These are phyloP conservation scores for Cladophialophora carrionii DNA, from an alignment of 2,329 filamentous ascomycete genomes.

Conservation along the genomic window DNA sequence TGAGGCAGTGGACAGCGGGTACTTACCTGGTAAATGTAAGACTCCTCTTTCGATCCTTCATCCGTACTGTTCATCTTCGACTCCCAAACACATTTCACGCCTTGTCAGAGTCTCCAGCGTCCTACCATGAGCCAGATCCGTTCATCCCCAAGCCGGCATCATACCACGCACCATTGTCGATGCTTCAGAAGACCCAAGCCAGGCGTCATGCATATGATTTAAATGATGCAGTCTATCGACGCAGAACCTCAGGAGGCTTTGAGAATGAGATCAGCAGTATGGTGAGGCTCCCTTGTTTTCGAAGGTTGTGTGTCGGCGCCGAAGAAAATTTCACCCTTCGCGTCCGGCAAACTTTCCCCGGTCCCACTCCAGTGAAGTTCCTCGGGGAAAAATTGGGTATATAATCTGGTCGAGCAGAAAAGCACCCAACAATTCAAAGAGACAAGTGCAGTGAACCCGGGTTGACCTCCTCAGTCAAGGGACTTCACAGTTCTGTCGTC, in stretches of 20 bases:
- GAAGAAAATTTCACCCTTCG: neutral
- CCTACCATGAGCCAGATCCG: too few species aligned
- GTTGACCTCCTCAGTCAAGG: neutral
- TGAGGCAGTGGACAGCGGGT: neutral
- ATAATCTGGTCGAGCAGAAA: neutral
- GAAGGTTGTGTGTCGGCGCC: neutral
- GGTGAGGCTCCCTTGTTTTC: neutral
- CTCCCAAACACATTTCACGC: neutral
- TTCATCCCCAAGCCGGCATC: neutral
- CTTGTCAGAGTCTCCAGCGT: neutral
- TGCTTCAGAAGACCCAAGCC: neutral
- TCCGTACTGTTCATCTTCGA: neutral
- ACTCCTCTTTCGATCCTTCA: neutral
- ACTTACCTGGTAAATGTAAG: neutral
- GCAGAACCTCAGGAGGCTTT: neutral
- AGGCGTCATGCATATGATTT: neutral
- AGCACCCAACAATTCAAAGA: neutral
- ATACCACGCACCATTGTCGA: neutral
- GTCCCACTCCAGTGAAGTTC: neutral
- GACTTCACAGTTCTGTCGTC: constrained; percentile 5
- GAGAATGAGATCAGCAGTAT: neutral
- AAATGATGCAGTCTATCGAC: neutral
- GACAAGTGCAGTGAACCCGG: neutral
- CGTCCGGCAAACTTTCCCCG: neutral
- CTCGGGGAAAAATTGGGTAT: neutral